Conservation (phyloP, 1,284 basidiomycete genomes). For the Porogramme epimiltina region DNA sequence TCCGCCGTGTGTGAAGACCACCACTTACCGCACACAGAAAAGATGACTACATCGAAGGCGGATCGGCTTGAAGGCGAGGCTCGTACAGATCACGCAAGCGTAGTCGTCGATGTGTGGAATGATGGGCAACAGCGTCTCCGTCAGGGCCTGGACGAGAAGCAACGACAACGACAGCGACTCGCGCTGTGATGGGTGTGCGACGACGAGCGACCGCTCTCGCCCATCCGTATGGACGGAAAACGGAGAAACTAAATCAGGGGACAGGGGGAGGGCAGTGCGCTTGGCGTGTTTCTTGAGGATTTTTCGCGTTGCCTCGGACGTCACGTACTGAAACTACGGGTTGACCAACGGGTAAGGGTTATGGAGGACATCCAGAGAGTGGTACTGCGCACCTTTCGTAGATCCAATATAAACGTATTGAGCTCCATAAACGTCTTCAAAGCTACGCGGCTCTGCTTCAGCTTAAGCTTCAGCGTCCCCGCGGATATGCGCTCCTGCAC, state of each 20-base stretch:
- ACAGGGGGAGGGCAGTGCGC: constrained; percentile 69
- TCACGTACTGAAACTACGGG: constrained; percentile 77
- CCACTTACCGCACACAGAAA: constrained; percentile 80
- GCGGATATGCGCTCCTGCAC: constrained; percentile 64
- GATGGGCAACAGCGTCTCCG: constrained; percentile 82
- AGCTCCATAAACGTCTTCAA: constrained; percentile 82
- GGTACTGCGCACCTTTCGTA: constrained; percentile 69
- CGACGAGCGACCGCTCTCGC: constrained; percentile 8
- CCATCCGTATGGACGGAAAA: constrained; percentile 18
- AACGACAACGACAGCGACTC: constrained; percentile 60
- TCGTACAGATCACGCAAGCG: constrained; percentile 76
- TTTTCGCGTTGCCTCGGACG: constrained; percentile 87
- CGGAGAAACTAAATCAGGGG: constrained; percentile 31
- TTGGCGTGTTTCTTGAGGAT: constrained; percentile 96
- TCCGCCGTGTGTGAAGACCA: background rate
- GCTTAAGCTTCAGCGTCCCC: constrained; percentile 59
- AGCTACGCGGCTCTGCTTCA: constrained; percentile 65
- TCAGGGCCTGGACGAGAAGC: constrained; percentile 83
- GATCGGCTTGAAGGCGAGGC: constrained; percentile 88
- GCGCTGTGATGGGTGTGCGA: constrained; percentile 8
- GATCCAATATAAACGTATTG: constrained; percentile 81
- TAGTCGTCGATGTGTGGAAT: constrained; percentile 85
- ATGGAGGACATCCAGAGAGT: background rate
- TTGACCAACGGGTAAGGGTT: too few relatives aligned
- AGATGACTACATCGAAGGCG: constrained; percentile 84